These are phyloP conservation scores for Penicillium parvum DNA, from an alignment of 495 filamentous ascomycete genomes.

Conservation along the genomic window DNA sequence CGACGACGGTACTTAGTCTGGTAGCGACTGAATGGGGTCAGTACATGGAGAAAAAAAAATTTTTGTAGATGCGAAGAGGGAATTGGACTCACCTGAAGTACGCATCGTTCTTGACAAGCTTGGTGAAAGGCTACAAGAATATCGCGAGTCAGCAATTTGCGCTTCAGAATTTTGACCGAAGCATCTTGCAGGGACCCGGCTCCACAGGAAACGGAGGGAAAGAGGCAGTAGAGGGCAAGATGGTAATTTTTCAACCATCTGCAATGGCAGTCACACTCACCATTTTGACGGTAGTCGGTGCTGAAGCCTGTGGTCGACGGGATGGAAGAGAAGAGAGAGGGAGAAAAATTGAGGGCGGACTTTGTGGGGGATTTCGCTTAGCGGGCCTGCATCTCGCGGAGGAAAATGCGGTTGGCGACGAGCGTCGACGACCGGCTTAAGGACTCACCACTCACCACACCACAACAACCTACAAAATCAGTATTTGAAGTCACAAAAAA, in stretches of 20 bases:
- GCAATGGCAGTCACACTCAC: conserved; percentile 36
- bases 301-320: conserved; percentile 29
- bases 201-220: conserved; percentile 17
- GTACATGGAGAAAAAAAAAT: conserved; percentile 16
- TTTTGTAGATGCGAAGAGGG: background rate
- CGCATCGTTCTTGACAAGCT: conserved; percentile 90
- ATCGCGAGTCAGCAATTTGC: conserved; percentile 96
- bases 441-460: too few relatives aligned
- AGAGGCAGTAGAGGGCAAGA: conserved; percentile 10
- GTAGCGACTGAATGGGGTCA: conserved; percentile 65
- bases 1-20: conserved; percentile 99
- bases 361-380: conserved; percentile 49
- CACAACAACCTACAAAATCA: too few relatives aligned
- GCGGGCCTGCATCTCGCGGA: conserved; percentile 39
- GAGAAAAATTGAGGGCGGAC: conserved; percentile 33
- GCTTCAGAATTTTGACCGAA: conserved; percentile 89
- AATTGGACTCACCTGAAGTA: conserved; percentile 80
- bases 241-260: conserved; percentile 21
- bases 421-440: conserved; percentile 22
- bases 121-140: conserved; percentile 78
- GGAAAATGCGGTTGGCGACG: conserved; percentile 42
- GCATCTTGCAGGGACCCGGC: conserved; percentile 91
- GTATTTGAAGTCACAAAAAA: too few relatives aligned
- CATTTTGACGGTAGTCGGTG: conserved; percentile 46
- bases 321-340: conserved; percentile 21